A percentile compares a stretch with the other conserved stretches of the same genome.
These are phyloP conservation scores for Candida orba DNA, from an alignment of 805 yeast genomes.

Conservation along the genomic window DNA sequence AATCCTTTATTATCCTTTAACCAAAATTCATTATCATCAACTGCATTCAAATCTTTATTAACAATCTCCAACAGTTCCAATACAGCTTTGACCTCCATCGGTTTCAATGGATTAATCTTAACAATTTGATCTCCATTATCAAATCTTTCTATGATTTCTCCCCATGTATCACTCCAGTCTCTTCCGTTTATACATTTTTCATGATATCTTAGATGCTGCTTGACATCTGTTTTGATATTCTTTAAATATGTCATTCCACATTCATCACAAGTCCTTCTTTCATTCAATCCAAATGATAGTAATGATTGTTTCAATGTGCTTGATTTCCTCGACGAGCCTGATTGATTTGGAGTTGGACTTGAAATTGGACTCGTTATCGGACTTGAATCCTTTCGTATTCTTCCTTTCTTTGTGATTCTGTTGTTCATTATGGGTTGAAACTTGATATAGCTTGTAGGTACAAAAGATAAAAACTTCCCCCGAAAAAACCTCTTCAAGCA, in stretches of 20 bases:
- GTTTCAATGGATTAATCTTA: constrained; percentile 27
- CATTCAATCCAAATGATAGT: constrained; percentile 15
- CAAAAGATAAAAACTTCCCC: neutral
- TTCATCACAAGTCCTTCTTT: constrained; percentile 31
- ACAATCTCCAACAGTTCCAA: constrained; percentile 42
- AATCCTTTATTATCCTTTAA: constrained; percentile 29
- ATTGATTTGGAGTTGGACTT: constrained; percentile 4
- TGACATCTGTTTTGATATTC: constrained; percentile 34
- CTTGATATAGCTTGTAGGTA: no score
- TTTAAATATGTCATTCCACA: constrained; percentile 50
- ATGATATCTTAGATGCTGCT: constrained; percentile 48
- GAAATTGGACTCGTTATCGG: constrained; percentile 13
- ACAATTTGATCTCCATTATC: constrained; percentile 25
- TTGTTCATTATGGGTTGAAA: no score
- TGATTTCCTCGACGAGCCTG: neutral
- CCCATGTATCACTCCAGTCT: constrained; percentile 38
- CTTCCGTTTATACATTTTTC: constrained; percentile 40
- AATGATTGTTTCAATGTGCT: constrained; percentile 9
- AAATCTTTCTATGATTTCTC: constrained; percentile 12
- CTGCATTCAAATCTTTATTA: constrained; percentile 57
- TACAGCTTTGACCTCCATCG: constrained; percentile 28
- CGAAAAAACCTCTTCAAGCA: neutral
- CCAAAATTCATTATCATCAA: constrained; percentile 40
- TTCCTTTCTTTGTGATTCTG: no score
- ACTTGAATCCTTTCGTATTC: constrained; percentile 2